Percentiles rank a stretch among this genome's conserved stretches.
phyloP scores from a whole-genome alignment of 371 early-diverging fungal species.

The Syncephalastrum contaminatum region DNA sequence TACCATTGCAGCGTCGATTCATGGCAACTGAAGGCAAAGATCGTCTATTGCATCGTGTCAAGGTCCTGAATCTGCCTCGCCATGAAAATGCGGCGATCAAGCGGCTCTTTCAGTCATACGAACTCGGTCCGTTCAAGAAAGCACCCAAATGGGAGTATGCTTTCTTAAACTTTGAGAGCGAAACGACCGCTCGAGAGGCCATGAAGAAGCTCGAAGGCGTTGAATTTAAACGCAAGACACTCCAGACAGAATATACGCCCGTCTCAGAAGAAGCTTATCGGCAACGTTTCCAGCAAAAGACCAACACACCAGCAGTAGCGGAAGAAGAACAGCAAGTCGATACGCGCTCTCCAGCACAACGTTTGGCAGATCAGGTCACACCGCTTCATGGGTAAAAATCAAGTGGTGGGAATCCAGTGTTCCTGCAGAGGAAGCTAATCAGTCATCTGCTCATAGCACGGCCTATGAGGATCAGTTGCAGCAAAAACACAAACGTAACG shows the following conservation, averaged over 20 bases:
- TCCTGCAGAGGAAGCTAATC: background rate
- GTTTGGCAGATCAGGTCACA: conserved; percentile 73
- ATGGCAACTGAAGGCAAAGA: too few species aligned
- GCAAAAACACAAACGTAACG: conserved; percentile 32
- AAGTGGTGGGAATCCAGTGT: background rate
- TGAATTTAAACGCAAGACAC: conserved; percentile 32
- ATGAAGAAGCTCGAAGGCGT: conserved; percentile 35
- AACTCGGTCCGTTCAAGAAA: conserved; percentile 39
- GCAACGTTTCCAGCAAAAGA: conserved; percentile 28
- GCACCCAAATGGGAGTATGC: conserved; percentile 49
- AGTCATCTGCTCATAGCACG: conserved; percentile 13
- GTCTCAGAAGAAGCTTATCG: conserved; percentile 25
- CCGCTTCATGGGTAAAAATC: conserved; percentile 57
- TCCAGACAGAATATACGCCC: conserved; percentile 28
- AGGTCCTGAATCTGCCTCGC: conserved; percentile 34
- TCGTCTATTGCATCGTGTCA: conserved; percentile 26
- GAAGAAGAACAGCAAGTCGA: conserved; percentile 30
- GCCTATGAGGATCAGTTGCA: conserved; percentile 43
- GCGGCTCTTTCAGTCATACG: conserved; percentile 25
- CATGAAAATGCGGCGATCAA: conserved; percentile 24
- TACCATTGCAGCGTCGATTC: too few species aligned
- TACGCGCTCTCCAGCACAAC: conserved; percentile 56
- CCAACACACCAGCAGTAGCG: background rate
- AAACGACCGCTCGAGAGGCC: conserved; percentile 39
- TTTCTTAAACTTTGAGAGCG: conserved; percentile 44